Conservation (phyloP, 495 filamentous ascomycete genomes). For the Aspergillus biplanus region DNA sequence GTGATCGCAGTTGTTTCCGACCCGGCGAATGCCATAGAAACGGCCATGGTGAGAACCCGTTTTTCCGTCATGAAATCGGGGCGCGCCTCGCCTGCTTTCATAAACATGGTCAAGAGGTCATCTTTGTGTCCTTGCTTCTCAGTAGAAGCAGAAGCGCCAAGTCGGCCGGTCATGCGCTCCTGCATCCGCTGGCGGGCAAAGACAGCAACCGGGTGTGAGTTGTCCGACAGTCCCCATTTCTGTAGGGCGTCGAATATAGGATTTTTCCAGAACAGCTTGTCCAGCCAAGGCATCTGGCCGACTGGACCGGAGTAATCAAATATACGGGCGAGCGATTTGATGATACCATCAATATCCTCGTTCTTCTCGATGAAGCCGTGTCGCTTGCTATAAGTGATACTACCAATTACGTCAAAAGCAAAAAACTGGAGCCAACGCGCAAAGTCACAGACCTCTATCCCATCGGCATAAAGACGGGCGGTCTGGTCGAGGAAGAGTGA, state of each 20-base stretch:
- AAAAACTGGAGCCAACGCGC: conserved; percentile 77
- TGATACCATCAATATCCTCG: conserved; percentile 58
- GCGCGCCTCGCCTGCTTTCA: conserved; percentile 39
- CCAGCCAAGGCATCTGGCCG: conserved; percentile 56
- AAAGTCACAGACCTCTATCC: conserved; percentile 59
- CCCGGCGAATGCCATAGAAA: conserved; percentile 52
- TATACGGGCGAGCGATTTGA: conserved; percentile 45
- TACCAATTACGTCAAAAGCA: conserved; percentile 75
- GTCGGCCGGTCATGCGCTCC: conserved; percentile 22
- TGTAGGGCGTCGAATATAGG: conserved; percentile 35
- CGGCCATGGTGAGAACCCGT: conserved; percentile 38
- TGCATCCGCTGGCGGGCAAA: conserved; percentile 58
- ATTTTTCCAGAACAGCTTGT: conserved; percentile 56
- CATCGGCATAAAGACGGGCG: conserved; percentile 57
- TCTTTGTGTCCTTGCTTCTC: conserved; percentile 10
- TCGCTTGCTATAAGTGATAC: conserved; percentile 63
- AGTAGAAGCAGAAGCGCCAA: not conserved
- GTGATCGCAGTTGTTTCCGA: conserved; percentile 71
- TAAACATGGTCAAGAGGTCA: conserved; percentile 35
- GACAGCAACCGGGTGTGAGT: conserved; percentile 27
- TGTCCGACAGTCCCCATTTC: conserved; percentile 18
- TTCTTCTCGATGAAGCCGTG: conserved; percentile 66
- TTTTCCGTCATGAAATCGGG: conserved; percentile 37
- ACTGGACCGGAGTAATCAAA: conserved; percentile 51
- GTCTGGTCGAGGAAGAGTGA: conserved; percentile 62